Evolutionary conservation across 1,284 basidiomycete species (phyloP).

Genomic region (Schizophyllum commune): DNA sequence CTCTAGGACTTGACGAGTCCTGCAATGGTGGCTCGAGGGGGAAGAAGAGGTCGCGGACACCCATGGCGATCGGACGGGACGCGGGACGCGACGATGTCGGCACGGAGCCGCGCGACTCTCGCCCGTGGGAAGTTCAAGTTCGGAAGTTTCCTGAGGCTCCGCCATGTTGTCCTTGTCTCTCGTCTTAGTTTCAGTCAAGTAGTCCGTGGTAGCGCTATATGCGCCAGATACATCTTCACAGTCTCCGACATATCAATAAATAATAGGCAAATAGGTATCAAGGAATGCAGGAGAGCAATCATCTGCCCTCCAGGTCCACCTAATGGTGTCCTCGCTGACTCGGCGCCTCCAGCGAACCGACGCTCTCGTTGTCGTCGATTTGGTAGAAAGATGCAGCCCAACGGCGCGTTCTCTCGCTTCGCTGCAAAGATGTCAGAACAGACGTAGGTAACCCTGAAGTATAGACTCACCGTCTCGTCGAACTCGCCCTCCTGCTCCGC

Average conservation of each 20-base stretch:
- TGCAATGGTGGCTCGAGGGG: constrained; percentile 42
- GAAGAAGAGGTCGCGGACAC: not conserved
- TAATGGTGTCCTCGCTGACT: not conserved
- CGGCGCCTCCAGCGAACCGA: not conserved
- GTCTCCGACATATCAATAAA: too few relatives aligned
- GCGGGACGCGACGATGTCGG: not conserved
- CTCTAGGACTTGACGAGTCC: constrained; percentile 43
- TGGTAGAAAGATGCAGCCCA: constrained; percentile 28
- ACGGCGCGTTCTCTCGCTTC: constrained; percentile 20
- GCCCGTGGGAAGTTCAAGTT: not conserved
- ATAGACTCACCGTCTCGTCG: constrained; percentile 20
- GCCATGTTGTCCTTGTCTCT: too few relatives aligned
- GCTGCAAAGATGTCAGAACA: constrained; percentile 13
- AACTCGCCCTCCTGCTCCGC: constrained; percentile 31
- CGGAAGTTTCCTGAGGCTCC: too few relatives aligned
- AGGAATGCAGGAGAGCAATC: too few relatives aligned
- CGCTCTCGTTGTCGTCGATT: constrained; percentile 7
- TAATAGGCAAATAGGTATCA: too few relatives aligned
- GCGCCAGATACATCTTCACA: too few relatives aligned
- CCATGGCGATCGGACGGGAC: not conserved
- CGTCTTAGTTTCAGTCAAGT: too few relatives aligned
- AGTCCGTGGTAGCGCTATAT: too few relatives aligned
- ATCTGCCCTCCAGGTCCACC: not conserved
- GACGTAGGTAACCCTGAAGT: not conserved
- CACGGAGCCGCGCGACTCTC: not conserved